phyloP scores from a whole-genome alignment of 495 filamentous ascomycete genomes.

The Glutinoglossum americanum region DNA sequence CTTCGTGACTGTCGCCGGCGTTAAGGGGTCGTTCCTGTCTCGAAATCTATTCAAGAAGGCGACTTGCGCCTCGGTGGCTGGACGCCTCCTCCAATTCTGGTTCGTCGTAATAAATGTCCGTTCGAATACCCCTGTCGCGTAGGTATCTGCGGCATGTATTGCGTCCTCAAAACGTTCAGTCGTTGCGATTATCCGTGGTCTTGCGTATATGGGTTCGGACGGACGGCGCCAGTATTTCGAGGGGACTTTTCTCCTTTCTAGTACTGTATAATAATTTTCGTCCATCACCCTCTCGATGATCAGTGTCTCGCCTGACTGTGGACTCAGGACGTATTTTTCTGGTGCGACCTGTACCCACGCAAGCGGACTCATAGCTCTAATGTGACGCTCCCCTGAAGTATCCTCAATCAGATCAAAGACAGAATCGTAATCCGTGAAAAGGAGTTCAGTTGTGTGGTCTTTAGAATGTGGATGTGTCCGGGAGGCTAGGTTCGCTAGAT shows the following conservation, averaged over 20 bases:
- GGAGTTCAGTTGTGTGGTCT: slow-evolving; percentile 16
- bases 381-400: slow-evolving; percentile 49
- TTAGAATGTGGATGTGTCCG: slow-evolving; percentile 1
- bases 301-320: slow-evolving; percentile 32
- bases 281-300: slow-evolving; percentile 30
- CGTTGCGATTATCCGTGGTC: slow-evolving; percentile 40
- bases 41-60: slow-evolving; percentile 47
- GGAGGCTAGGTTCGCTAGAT: background rate
- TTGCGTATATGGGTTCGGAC: slow-evolving; percentile 33
- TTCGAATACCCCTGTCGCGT: slow-evolving; percentile 40
- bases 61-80: slow-evolving; percentile 49
- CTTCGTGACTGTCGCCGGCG: slow-evolving; percentile 38
- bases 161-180: slow-evolving; percentile 42
- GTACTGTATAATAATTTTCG: slow-evolving; percentile 3
- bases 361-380: slow-evolving; percentile 47
- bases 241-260: slow-evolving; percentile 10
- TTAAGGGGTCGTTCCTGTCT: slow-evolving; percentile 30
- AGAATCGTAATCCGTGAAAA: slow-evolving; percentile 75
- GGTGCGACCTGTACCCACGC: slow-evolving; percentile 61
- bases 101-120: slow-evolving; percentile 30
- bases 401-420: slow-evolving; percentile 79
- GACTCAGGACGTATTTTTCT: slow-evolving; percentile 41
- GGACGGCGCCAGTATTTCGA: background rate
- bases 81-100: slow-evolving; percentile 42
- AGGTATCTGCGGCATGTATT: slow-evolving; percentile 66